These are phyloP conservation scores for Talaromyces rugulosus DNA, from an alignment of 2,329 filamentous ascomycete species.

Conservation along the genomic window DNA sequence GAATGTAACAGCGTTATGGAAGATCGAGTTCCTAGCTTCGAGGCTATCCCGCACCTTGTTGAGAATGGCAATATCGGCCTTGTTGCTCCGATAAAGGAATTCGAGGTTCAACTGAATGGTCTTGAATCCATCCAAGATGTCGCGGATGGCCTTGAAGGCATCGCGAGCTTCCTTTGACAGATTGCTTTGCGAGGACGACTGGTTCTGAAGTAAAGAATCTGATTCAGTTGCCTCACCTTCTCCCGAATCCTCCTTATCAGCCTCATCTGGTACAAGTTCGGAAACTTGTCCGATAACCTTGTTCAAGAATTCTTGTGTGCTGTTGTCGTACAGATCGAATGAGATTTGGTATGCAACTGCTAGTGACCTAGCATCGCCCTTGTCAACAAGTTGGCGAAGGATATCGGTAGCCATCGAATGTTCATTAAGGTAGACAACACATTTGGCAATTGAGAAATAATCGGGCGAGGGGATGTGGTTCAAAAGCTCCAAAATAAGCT, in stretches of 20 bases:
- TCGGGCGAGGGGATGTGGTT: conserved; percentile 90
- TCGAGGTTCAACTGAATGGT: conserved; percentile 93
- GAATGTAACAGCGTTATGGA: conserved; percentile 95
- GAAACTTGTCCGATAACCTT: conserved; percentile 61
- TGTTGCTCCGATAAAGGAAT: conserved; percentile 94
- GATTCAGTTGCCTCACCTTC: conserved; percentile 53
- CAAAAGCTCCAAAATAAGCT: conserved; percentile 89
- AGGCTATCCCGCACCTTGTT: conserved; percentile 96
- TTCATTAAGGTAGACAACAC: conserved; percentile 91
- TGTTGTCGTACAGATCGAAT: conserved; percentile 97
- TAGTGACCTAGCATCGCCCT: conserved; percentile 71
- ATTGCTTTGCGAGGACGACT: conserved; percentile 44
- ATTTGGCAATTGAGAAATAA: conserved; percentile 97
- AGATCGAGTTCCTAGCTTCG: conserved; percentile 94
- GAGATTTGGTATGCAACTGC: conserved; percentile 95
- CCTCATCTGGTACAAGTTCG: conserved; percentile 63
- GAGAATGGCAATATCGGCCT: conserved; percentile 82
- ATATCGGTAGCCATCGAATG: conserved; percentile 86
- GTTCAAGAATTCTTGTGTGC: conserved; percentile 90
- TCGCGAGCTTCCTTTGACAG: conserved; percentile 49
- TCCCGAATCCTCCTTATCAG: conserved; percentile 42
- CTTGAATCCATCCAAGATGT: conserved; percentile 79
- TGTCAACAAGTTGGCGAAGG: conserved; percentile 73
- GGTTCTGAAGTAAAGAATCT: conserved; percentile 54
- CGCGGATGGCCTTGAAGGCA: conserved; percentile 54